These are phyloP conservation scores for Tarenaya hassleriana DNA, from an alignment of 345 rosid genomes.

Conservation along the genomic window DNA sequence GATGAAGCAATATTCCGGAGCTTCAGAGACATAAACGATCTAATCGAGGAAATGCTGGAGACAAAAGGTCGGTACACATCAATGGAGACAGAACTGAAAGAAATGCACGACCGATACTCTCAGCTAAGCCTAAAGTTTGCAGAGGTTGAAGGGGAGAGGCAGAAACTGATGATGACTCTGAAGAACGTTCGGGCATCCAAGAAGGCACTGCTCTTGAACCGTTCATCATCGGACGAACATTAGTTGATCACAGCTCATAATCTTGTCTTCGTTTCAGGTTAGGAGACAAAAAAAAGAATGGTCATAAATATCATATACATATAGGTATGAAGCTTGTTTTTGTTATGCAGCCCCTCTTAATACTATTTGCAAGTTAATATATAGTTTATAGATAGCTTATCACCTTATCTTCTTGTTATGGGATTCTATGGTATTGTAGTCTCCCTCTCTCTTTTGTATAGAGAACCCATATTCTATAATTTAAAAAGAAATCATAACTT, in stretches of 20 bases:
- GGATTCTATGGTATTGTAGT: constrained; percentile 12
- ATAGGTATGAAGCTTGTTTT: constrained; percentile 21
- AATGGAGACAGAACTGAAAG: constrained; percentile 75
- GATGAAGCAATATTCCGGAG: constrained; percentile 87
- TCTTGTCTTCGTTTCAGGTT: too few species aligned
- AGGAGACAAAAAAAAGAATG: too few species aligned
- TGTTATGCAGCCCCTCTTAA: constrained; percentile 14
- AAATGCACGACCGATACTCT: constrained; percentile 93
- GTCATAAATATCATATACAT: constrained; percentile 26
- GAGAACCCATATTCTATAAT: constrained; percentile 22
- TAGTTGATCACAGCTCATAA: constrained; percentile 12
- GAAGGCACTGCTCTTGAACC: constrained; percentile 40
- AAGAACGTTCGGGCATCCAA: constrained; percentile 72
- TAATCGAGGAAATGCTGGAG: constrained; percentile 1
- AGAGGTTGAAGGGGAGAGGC: constrained; percentile 98
- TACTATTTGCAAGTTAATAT: constrained; percentile 20
- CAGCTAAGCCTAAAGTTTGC: constrained; percentile 94
- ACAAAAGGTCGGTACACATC: constrained; percentile 58
- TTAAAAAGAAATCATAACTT: constrained; percentile 16
- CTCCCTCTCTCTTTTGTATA: constrained; percentile 20
- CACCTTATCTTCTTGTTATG: constrained; percentile 12
- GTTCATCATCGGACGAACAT: constrained; percentile 49
- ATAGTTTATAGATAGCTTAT: constrained; percentile 6
- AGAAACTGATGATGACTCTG: constrained; percentile 92
- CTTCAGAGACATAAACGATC: constrained; percentile 49